Evolutionary conservation across 2,329 filamentous ascomycete genomes (phyloP), one percentile per base, ranked within the genome.

Genomic region (Scedosporium aurantiacum): DNA sequence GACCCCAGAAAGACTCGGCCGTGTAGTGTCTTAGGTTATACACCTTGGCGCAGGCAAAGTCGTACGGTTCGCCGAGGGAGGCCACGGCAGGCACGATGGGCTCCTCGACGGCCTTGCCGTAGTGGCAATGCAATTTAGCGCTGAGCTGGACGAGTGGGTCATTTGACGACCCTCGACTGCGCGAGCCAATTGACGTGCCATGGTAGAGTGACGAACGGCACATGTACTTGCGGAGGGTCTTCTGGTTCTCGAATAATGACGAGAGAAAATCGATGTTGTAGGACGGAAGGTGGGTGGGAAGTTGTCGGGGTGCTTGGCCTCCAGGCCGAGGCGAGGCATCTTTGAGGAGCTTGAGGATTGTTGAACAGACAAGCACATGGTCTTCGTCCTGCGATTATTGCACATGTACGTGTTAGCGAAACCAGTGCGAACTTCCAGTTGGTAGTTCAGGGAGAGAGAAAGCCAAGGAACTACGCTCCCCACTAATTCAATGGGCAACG

Each of bases 11-110:
- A 1, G 81, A 86, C 27, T 72, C 70, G 1, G 74, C 70, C 0
- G 82, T 87, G 70, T 90, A 89, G 65, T 86, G 79, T 1, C 89
- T 78, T 57, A 92, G 72, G 68, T 92, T 88, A 65, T 92, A 93
- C 2, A 92, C 87, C 64, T 83, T 82, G 55, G 84, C 82, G 60
- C 84, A 80, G 1, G 89, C 89, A 65, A 79, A 86, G 1, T 84
- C 82, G 68, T 84, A 85, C 1, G 75, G 27, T 28, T 57, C 76
- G 16, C 70, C 69, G 14, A 68, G 70, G 5, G 70, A 71, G 12
- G 74, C 66, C 10, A 72, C 25, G 71, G 28, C 73, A 68, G n/a
- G 72, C 71, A 25, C 69, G 63, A 32, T 71, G 71, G 25, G 78
- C 69, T 10, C 7, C 25, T 27, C 28, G 2, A 84, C 74, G 0